phyloP scores from a whole-genome alignment of 2,329 filamentous ascomycete genomes.

The Fusarium circinatum region DNA sequence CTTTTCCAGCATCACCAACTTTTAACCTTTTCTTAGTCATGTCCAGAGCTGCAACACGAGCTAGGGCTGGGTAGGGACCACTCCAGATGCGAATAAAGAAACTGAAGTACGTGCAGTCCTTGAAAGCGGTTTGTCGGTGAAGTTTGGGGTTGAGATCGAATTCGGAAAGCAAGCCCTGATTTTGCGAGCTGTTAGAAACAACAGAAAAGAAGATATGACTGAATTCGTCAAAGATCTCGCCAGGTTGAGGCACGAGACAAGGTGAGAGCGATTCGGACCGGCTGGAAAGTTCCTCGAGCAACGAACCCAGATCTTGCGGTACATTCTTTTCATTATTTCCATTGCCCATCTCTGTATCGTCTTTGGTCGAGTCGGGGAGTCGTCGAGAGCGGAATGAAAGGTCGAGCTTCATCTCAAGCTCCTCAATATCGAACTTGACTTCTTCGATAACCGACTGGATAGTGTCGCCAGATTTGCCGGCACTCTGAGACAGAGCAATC shows the following conservation, averaged over 20 bases:
- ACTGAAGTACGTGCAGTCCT: conserved; percentile 74
- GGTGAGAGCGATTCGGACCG: conserved; percentile 55
- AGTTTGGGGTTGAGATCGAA: conserved; percentile 68
- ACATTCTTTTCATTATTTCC: conserved; percentile 40
- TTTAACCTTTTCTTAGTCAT: conserved; percentile 69
- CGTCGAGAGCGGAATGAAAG: conserved; percentile 71
- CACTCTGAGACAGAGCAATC: conserved; percentile 71
- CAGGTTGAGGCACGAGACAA: conserved; percentile 63
- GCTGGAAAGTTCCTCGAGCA: conserved; percentile 52
- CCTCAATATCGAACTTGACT: conserved; percentile 76
- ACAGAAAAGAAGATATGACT: conserved; percentile 68
- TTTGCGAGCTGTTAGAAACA: conserved; percentile 56
- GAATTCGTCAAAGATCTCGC: conserved; percentile 66
- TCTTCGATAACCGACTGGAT: conserved; percentile 75
- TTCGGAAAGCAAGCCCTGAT: conserved; percentile 53
- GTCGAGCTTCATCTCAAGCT: conserved; percentile 79
- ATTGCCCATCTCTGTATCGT: conserved; percentile 55
- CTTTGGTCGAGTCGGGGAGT: conserved; percentile 59
- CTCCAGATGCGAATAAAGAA: conserved; percentile 83
- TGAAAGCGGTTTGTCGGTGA: conserved; percentile 62
- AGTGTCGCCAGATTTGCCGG: conserved; percentile 67
- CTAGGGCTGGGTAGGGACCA: conserved; percentile 74
- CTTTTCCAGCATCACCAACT: conserved; percentile 56
- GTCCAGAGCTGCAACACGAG: conserved; percentile 75
- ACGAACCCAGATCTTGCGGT: conserved; percentile 52